Evolutionary conservation across 495 filamentous ascomycete genomes (phyloP), one percentile per base, ranked within the genome.

Genomic region (Hyaloscypha finlandica): DNA sequence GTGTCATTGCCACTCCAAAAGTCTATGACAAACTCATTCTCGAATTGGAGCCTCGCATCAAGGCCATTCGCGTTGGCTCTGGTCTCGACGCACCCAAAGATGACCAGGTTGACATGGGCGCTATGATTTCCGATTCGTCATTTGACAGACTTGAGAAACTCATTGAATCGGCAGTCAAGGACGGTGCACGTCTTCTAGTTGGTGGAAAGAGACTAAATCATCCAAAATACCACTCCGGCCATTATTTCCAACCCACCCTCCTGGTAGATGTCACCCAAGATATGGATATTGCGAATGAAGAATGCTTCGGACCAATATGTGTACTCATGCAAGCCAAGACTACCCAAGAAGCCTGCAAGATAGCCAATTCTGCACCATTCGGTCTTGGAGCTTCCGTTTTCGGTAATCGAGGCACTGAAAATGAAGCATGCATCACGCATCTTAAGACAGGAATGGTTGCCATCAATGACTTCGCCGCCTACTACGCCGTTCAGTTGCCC

Each of bases 381-480:
- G 91, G 89, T 3, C 88, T 96, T 29, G 92, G 92, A 53, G 88
- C 89, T 33, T 90, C 87, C 48, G 92, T 99, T 52, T 97, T 94
- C 77, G 94, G 94, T 32, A 42, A 62, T 8, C 66, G 71, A 16
- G 73, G 68, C 52, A 54, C 33, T 16, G 77, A 84, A 59, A 77
- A 93, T 4, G 76, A 85, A 51, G 73, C 76, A 22, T 88, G 92
- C 39, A 88, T 93, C 0, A 72, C 70, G n/a, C 83, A 84, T 29
- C 84, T 98, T 61, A 85, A 89, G 62, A 88, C 89, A 3, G 95
- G 95, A 31, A 97, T 97, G 90, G 90, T 98, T 5, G 84, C 90
- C 56, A 86, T 99, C 61, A 98, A 99, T 72, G 95, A 98, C 78
- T 99, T 99, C 69, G 95, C 87, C 25, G 89, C 86, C 19, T 97